Base-by-base conservation (phyloP, 1,284 basidiomycete species). In the Wolfiporia cocos region DNA sequence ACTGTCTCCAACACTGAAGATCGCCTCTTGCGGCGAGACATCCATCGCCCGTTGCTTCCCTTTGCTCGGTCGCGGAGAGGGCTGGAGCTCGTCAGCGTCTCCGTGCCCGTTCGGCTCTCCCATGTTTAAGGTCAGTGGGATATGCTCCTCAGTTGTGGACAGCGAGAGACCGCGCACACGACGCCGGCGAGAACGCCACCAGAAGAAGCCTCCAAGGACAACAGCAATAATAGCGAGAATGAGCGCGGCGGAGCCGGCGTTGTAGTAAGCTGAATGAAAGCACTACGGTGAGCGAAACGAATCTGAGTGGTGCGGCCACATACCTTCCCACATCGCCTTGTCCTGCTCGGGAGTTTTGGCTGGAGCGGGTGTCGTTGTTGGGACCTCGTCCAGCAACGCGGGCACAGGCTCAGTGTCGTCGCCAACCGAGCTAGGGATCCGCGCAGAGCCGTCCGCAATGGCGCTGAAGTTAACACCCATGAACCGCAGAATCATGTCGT, bases 401-500 rank as follows among this genome's bases (percentile, higher is more conserved):
- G 78, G 76, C 15, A 73, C 53, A 14, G 77, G 85, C 63, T 83
- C 89, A 44, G 61, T 67, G 34, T 79, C 70, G 26, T 71, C 69
- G 10, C 90, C 93, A 17, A 95, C 71, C 24, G 75, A 76, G 47
- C 86, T 91, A 5, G 88, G 85, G 42, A 89, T 78, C 56, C 69
- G 63, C 29, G 85, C 77, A 26, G 89, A 76, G 49, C 86, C 73
- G 46, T 86, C 92, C 2, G 84, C 71, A 34, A 96, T 75, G 3
- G 78, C 74, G 22, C 83, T 76, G 54, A 94, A 87, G 66, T 98
- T 86, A 43, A 94, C 80, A 35, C 78, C 82, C 81, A 96, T 89
- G 68, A 97, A 97, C 12, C 93, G 87, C 37, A 94, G 79, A 56
- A 99, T 95, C 96, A 99, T 98, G 64, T 99, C 95, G 63, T 98